These are phyloP conservation scores for Fusarium kyushuense DNA, from an alignment of 2,329 filamentous ascomycete genomes.

Conservation along the genomic window DNA sequence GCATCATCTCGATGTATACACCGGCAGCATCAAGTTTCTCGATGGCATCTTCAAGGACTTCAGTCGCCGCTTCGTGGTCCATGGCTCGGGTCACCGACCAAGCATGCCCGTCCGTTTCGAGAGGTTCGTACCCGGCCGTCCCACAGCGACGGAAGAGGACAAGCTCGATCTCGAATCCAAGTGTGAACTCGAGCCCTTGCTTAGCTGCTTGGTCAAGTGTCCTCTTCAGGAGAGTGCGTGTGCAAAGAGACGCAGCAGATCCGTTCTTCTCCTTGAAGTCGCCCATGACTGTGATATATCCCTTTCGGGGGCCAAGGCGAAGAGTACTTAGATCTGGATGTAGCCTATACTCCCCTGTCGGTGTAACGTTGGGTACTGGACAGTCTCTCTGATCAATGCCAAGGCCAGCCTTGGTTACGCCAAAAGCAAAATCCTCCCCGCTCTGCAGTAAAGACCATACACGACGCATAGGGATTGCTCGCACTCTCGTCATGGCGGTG, in stretches of 20 bases:
- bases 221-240: constrained; percentile 70
- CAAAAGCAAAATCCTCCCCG: constrained; percentile 62
- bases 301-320: constrained; percentile 66
- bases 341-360: constrained; percentile 75
- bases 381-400: constrained; percentile 76
- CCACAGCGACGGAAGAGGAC: constrained; percentile 69
- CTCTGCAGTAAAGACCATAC: constrained; percentile 62
- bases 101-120: constrained; percentile 73
- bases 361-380: constrained; percentile 63
- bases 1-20: constrained; percentile 78
- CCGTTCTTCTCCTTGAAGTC: constrained; percentile 72
- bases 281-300: constrained; percentile 74
- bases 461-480: constrained; percentile 74
- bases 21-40: constrained; percentile 69
- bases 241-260: constrained; percentile 67
- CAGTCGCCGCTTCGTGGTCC: constrained; percentile 66
- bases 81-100: constrained; percentile 77
- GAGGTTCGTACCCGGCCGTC: constrained; percentile 54
- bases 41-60: constrained; percentile 75
- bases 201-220: constrained; percentile 64
- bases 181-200: constrained; percentile 68
- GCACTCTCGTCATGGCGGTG: constrained; percentile 74
- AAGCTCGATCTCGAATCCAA: constrained; percentile 88
- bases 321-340: constrained; percentile 75
- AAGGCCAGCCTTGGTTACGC: constrained; percentile 73